Evolutionary conservation across 2,329 filamentous ascomycete species (phyloP), one percentile per base, ranked within the genome.

Genomic region (Trichoderma sp.): DNA sequence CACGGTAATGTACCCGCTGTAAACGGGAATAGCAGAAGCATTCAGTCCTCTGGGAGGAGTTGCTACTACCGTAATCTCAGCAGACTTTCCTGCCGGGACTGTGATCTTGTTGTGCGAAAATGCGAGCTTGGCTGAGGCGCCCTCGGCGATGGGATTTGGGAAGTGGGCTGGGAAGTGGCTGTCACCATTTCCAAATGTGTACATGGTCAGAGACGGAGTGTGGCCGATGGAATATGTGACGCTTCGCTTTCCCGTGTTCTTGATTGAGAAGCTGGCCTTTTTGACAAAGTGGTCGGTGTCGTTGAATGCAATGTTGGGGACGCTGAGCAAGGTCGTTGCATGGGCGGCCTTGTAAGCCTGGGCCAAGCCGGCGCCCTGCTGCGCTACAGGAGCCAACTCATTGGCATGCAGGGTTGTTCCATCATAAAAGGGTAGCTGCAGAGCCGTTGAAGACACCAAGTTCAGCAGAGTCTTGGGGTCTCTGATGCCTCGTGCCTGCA

Each of bases 301-400:
- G 73, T 90, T 90, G 78, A 90, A 89, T 4, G 85, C 83, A 15
- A 90, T 77, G 74, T 83, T 86, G 17, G 84, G 84, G 9, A 81
- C 82, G 72, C 82, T 84, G 19, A 90, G 78, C 9, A 86, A 72
- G 2, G 84, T 83, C 2, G 81, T 85, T 19, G 84, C 79, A 70
- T 85, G 82, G 7, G 87, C 85, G 4, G 87, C 86, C 67, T 88
- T 84, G 70, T 84, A 84, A 5, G 86, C 87, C 71, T 88, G 85
- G 53, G 90, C 78, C 10, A 89, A 77, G 29, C 88, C 88, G 25
- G 78, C 84, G 12, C 88, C 88, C 72, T 89, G 86, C 73, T 90
- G 88, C 2, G 84, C 76, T 10, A 88, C 84, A 0, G 88, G 86
- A 0, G 86, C 84, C 0, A 86, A 77, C 35, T 79, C 74, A 1